A percentile compares a stretch with the other conserved stretches of the same genome.
Evolutionary conservation across 169 alveolate genomes (phyloP).

Genomic region (Eimeria necatrix): DNA sequence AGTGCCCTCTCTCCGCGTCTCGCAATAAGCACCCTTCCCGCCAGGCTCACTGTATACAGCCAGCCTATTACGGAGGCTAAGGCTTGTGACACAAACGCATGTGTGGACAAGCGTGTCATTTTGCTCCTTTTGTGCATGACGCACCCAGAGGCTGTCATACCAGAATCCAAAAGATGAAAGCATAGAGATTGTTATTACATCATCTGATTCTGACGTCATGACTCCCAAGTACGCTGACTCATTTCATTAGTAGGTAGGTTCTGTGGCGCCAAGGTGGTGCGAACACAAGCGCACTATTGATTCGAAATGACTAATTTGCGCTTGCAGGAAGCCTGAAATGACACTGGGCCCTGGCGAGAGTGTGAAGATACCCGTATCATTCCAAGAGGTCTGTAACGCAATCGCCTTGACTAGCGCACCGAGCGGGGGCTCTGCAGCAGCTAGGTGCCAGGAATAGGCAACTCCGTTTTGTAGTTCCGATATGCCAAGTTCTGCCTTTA

Average conservation of each 20-base stretch:
- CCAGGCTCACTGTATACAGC: too few species aligned
- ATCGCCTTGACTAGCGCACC: background rate
- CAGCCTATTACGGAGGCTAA: too few species aligned
- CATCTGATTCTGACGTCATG: conserved; percentile 49
- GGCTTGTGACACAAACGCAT: too few species aligned
- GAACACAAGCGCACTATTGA: too few species aligned
- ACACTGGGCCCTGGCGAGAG: conserved; percentile 70
- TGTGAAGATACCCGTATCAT: conserved; percentile 60
- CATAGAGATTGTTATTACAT: background rate
- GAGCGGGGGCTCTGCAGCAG: background rate
- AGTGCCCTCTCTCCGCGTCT: too few species aligned
- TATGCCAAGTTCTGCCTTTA: background rate
- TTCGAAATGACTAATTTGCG: background rate
- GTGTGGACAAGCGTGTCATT: too few species aligned
- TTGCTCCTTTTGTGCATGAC: background rate
- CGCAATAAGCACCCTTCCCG: too few species aligned
- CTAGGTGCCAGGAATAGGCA: background rate
- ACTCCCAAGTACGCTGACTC: conserved; percentile 44
- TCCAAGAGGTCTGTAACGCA: conserved; percentile 61
- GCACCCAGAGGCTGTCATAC: conserved; percentile 35
- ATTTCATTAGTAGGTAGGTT: too few species aligned
- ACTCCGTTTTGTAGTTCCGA: background rate
- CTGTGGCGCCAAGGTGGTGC: too few species aligned
- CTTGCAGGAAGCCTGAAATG: conserved; percentile 63
- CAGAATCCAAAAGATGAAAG: conserved; percentile 54